A percentile compares a stretch with the other conserved stretches of the same genome.
These are phyloP conservation scores for Zalaria obscura DNA, from an alignment of 2,329 filamentous ascomycete genomes.

Conservation along the genomic window DNA sequence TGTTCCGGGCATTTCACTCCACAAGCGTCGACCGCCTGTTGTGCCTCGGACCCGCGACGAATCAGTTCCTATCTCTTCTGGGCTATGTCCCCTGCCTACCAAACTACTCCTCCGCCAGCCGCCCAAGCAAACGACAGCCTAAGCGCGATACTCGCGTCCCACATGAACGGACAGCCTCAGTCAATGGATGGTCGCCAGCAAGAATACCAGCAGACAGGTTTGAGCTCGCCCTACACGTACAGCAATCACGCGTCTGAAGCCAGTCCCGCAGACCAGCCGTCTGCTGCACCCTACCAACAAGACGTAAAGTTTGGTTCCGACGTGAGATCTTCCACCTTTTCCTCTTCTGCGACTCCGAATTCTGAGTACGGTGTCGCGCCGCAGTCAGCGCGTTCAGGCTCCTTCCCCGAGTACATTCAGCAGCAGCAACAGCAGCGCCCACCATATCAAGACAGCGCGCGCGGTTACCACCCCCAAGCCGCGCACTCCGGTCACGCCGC, in stretches of 20 bases:
- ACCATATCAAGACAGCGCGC: constrained; percentile 9
- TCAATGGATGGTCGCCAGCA: constrained; percentile 41
- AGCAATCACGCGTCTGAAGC: constrained; percentile 64
- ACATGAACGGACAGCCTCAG: constrained; percentile 24
- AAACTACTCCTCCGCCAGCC: constrained; percentile 20
- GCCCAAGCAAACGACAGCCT: constrained; percentile 21
- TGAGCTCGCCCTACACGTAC: constrained; percentile 39
- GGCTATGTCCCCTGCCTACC: constrained; percentile 30
- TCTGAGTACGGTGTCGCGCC: constrained; percentile 79
- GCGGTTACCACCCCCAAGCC: constrained; percentile 58
- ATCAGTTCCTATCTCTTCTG: constrained; percentile 5
- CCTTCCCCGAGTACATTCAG: constrained; percentile 78
- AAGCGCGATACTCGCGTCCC: constrained; percentile 24
- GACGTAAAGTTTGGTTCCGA: constrained; percentile 32
- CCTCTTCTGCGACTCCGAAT: constrained; percentile 67
- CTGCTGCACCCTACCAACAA: constrained; percentile 82
- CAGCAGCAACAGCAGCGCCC: constrained; percentile 33
- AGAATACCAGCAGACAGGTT: constrained; percentile 40
- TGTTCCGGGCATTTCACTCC: background rate
- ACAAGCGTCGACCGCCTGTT: background rate
- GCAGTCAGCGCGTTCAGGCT: constrained; percentile 60
- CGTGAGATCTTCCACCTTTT: constrained; percentile 49
- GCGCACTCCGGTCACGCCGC: constrained; percentile 62
- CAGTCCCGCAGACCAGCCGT: constrained; percentile 74
- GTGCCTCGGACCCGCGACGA: background rate